Conservation (phyloP, 306 rosid species). For the Rosa multiflora region DNA sequence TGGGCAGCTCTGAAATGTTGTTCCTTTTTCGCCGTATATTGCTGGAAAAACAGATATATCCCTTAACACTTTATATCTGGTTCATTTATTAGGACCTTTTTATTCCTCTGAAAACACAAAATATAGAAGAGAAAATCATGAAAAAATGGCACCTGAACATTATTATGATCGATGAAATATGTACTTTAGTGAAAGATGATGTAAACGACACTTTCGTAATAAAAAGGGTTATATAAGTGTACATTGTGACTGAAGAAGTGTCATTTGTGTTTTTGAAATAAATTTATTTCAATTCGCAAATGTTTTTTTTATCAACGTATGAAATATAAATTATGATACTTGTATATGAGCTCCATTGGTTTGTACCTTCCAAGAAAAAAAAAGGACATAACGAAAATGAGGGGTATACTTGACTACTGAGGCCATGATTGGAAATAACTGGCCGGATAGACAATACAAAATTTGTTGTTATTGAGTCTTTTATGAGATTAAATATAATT, state of each 20-base stretch:
- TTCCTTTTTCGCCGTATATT: neutral
- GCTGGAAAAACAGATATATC: too few relatives aligned
- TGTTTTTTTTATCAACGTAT: neutral
- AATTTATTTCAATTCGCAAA: neutral
- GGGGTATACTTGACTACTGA: too few relatives aligned
- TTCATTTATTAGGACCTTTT: neutral
- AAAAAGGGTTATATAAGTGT: neutral
- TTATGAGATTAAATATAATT: conserved; percentile 26
- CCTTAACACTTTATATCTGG: neutral
- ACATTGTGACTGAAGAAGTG: neutral
- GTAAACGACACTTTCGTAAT: neutral
- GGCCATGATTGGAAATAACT: neutral
- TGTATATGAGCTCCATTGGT: neutral
- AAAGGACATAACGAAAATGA: neutral
- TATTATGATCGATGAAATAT: neutral
- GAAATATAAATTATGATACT: too few relatives aligned
- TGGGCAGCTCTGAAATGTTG: neutral
- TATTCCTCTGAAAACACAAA: neutral
- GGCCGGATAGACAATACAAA: neutral
- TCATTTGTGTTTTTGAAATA: neutral
- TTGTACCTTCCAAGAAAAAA: too few relatives aligned
- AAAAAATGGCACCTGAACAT: neutral
- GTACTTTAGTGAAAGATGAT: too few relatives aligned
- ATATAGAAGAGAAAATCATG: neutral
- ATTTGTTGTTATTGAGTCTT: neutral